Evolutionary conservation across 2,329 filamentous ascomycete species (phyloP).

Genomic region (Xylariaceae sp.): DNA sequence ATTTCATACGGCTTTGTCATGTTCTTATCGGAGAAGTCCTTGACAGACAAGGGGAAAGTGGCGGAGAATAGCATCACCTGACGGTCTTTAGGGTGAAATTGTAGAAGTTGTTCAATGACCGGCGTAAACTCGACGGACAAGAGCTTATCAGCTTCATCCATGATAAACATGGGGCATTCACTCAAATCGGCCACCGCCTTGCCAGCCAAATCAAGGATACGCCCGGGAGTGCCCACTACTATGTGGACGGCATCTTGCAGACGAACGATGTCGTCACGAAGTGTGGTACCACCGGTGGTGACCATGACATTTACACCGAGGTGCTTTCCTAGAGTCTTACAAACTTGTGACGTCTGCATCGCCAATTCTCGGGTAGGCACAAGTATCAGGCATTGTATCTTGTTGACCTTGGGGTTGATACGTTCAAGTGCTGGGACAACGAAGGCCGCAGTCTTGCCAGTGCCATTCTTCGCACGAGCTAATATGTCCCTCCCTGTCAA

Average conservation of each 20-base stretch:
- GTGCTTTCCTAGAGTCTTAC: conserved; percentile 97
- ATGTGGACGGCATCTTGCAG: conserved; percentile 95
- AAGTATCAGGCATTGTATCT: conserved; percentile 94
- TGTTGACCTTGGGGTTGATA: conserved; percentile 95
- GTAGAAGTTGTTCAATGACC: conserved; percentile 93
- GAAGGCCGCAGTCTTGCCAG: conserved; percentile 97
- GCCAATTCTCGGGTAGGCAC: conserved; percentile 97
- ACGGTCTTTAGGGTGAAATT: conserved; percentile 94
- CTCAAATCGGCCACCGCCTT: conserved; percentile 97
- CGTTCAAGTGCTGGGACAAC: conserved; percentile 94
- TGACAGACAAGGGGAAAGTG: conserved; percentile 95
- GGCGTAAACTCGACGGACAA: conserved; percentile 96
- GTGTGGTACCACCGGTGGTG: conserved; percentile 91
- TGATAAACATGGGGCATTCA: conserved; percentile 96
- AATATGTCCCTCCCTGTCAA: conserved; percentile 94
- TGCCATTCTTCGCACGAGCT: conserved; percentile 96
- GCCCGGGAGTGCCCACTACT: conserved; percentile 93
- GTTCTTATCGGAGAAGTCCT: conserved; percentile 98
- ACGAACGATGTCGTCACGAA: conserved; percentile 96
- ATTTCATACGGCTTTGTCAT: conserved; percentile 97
- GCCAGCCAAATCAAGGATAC: conserved; percentile 93
- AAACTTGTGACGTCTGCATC: conserved; percentile 98
- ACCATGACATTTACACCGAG: conserved; percentile 99
- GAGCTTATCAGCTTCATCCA: conserved; percentile 99
- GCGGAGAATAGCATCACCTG: conserved; percentile 99